phyloP scores from a whole-genome alignment of 2,329 filamentous ascomycete species.

The Sarocladium brachiariae region DNA sequence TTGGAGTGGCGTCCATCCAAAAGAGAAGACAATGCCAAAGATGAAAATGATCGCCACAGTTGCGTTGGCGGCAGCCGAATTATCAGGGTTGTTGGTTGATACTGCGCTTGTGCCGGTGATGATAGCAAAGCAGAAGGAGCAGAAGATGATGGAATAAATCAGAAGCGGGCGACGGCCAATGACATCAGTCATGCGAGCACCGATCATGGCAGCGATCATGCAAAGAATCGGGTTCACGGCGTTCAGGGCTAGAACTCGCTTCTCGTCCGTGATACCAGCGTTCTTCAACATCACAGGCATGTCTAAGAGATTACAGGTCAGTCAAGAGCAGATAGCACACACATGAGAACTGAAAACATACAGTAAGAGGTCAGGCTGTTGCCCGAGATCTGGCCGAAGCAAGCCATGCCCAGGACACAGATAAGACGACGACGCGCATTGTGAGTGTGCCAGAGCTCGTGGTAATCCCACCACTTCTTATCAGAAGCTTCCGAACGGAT shows the following conservation, averaged over 20 bases:
- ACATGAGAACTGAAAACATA: background rate
- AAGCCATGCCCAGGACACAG: conserved; percentile 43
- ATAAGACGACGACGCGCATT: conserved; percentile 42
- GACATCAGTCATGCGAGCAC: conserved; percentile 48
- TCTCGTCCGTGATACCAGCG: conserved; percentile 42
- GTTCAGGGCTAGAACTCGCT: conserved; percentile 42
- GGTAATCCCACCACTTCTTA: conserved; percentile 50
- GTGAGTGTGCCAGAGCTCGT: conserved; percentile 42
- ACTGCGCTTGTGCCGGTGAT: conserved; percentile 44
- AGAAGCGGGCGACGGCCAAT: conserved; percentile 51
- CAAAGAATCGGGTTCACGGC: conserved; percentile 47
- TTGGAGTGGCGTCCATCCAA: conserved; percentile 12
- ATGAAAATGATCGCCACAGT: conserved; percentile 52
- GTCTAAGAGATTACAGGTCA: conserved; percentile 20
- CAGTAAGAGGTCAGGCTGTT: conserved; percentile 44
- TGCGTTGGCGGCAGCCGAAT: conserved; percentile 44
- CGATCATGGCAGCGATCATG: conserved; percentile 42
- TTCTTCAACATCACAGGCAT: conserved; percentile 45
- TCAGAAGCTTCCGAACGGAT: conserved; percentile 43
- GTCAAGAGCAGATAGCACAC: background rate
- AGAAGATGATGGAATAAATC: conserved; percentile 22
- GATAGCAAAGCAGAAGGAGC: conserved; percentile 42
- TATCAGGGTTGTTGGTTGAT: conserved; percentile 28
- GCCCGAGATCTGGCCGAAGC: conserved; percentile 47
- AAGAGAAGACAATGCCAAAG: conserved; percentile 37